These are phyloP conservation scores for Sporothrix dimorphospora DNA, from an alignment of 2,329 filamentous ascomycete genomes.

Conservation along the genomic window DNA sequence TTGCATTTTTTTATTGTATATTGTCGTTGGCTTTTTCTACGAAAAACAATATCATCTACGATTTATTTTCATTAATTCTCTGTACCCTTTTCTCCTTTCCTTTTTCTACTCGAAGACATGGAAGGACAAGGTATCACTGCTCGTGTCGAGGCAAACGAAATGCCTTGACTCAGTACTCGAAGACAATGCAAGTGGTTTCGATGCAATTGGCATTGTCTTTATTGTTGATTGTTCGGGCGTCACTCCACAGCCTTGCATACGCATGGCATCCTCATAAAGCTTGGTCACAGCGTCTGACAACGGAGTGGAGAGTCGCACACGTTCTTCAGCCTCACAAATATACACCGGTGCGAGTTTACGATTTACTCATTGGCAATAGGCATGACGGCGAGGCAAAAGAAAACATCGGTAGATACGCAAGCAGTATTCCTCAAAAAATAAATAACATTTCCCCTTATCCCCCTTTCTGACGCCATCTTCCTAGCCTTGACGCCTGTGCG, in stretches of 20 bases:
- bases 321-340: background rate
- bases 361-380: too few species aligned
- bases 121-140: too few species aligned
- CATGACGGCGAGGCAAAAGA: background rate
- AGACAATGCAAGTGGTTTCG: background rate
- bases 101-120: too few species aligned
- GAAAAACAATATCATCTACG: too few species aligned
- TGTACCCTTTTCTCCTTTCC: too few species aligned
- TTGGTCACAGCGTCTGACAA: background rate
- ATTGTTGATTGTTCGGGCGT: background rate
- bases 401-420: background rate
- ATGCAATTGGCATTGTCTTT: background rate
- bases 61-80: too few species aligned
- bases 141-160: background rate
- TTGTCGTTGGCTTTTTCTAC: too few species aligned
- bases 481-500: background rate
- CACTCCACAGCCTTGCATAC: background rate
- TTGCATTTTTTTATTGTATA: too few species aligned
- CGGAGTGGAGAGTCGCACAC: background rate
- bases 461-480: background rate
- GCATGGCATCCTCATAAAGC: background rate
- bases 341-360: background rate
- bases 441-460: background rate
- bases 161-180: background rate
- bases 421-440: background rate